Evolutionary conservation across 352 stramenopile genomes (phyloP).

Genomic region (Pythium apleroticum): DNA sequence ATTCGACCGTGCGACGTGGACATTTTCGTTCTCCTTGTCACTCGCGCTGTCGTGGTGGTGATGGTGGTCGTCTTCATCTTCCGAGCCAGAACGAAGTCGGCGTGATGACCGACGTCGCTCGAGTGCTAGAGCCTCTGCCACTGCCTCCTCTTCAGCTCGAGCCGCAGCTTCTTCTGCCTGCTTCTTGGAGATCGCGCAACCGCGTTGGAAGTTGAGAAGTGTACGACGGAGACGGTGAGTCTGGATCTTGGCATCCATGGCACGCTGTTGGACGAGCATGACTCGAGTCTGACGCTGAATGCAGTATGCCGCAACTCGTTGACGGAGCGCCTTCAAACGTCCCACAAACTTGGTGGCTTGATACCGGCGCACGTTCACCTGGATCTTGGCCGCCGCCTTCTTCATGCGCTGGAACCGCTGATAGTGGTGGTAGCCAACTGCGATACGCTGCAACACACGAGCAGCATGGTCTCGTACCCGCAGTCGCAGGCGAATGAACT

Average conservation of each 20-base stretch:
- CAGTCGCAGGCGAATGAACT: constrained; percentile 31
- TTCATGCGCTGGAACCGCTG: constrained; percentile 24
- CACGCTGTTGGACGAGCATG: constrained; percentile 16
- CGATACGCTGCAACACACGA: constrained; percentile 26
- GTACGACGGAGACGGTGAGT: constrained; percentile 10
- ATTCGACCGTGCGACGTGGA: neutral
- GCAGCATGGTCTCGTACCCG: constrained; percentile 25
- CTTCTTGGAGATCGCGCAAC: constrained; percentile 14
- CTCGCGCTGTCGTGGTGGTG: neutral
- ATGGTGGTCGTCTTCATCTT: neutral
- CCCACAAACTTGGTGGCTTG: constrained; percentile 26
- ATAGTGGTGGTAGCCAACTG: constrained; percentile 17
- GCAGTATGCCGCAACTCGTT: constrained; percentile 19
- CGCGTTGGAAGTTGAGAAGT: constrained; percentile 25
- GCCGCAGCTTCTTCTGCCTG: constrained; percentile 9
- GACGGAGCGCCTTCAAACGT: constrained; percentile 16
- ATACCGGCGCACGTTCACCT: constrained; percentile 23
- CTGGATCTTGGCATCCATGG: constrained; percentile 25
- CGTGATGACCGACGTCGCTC: constrained; percentile 4
- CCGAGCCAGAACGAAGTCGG: constrained; percentile 13
- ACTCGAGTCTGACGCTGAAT: constrained; percentile 28
- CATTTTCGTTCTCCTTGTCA: constrained; percentile 5
- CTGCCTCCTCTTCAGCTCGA: neutral
- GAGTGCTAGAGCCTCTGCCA: constrained; percentile 4
- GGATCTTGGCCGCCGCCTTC: constrained; percentile 13